phyloP scores from a whole-genome alignment of 169 alveolate species.

The Amoebophrya sp. region DNA sequence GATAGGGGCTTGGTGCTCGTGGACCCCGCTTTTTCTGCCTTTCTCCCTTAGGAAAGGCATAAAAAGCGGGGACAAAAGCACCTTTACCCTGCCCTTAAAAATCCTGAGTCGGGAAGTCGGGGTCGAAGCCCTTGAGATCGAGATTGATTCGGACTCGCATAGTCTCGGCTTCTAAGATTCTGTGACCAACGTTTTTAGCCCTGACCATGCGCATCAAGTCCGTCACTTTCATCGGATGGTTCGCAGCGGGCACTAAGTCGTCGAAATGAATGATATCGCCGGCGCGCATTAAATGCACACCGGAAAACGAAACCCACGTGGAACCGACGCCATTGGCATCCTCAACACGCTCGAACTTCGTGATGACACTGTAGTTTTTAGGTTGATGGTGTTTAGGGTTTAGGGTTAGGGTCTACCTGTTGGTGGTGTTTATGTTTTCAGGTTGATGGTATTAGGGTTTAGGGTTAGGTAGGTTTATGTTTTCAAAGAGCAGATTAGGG shows the following conservation, averaged over 20 bases:
- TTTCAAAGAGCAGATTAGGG: too few relatives aligned
- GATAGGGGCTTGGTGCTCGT: too few relatives aligned
- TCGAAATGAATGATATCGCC: constrained; percentile 9
- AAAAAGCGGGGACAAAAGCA: too few relatives aligned
- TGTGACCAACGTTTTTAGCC: background rate
- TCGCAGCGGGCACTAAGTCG: constrained; percentile 8
- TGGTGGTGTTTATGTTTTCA: too few relatives aligned
- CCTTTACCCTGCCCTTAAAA: too few relatives aligned
- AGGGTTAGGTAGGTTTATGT: too few relatives aligned
- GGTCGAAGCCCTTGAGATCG: background rate
- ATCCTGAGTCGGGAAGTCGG: background rate
- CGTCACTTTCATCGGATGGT: background rate
- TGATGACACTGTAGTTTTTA: too few relatives aligned
- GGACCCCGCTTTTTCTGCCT: too few relatives aligned
- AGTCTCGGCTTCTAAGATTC: background rate
- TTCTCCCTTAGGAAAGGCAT: too few relatives aligned
- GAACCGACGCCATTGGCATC: background rate
- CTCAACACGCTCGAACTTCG: background rate
- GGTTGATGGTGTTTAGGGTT: too few relatives aligned
- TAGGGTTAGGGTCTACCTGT: too few relatives aligned
- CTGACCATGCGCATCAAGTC: background rate
- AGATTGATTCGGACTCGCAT: background rate
- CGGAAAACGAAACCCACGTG: constrained; percentile 8
- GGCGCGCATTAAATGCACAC: background rate
- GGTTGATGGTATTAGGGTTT: too few relatives aligned